Conservation (phyloP, 805 yeast genomes). For the Saturnispora sanitii region DNA sequence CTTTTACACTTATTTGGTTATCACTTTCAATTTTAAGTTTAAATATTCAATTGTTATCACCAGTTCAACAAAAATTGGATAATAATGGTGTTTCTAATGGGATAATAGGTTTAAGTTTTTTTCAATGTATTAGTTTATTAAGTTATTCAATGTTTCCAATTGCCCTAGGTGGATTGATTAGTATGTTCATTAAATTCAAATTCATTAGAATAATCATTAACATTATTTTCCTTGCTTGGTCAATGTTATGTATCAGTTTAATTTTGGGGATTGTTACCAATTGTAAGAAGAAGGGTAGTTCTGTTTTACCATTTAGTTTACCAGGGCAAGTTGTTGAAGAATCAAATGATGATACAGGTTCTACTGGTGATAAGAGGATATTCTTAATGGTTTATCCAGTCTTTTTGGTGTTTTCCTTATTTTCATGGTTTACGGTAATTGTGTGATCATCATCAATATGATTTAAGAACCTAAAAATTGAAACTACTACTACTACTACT, state of each 20-base stretch:
- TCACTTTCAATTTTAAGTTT: constrained; percentile 38
- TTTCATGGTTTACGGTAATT: constrained; percentile 47
- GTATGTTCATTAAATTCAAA: constrained; percentile 36
- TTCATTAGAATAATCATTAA: constrained; percentile 33
- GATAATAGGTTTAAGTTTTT: constrained; percentile 36
- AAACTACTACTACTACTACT: no score
- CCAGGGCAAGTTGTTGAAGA: constrained; percentile 8
- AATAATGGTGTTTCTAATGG: constrained; percentile 23
- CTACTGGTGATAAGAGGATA: constrained; percentile 39
- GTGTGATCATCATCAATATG: constrained; percentile 19
- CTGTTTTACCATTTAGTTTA: constrained; percentile 13
- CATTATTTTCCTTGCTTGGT: constrained; percentile 38
- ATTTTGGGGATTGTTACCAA: constrained; percentile 37
- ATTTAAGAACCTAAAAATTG: no score
- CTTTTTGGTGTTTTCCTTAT: constrained; percentile 39
- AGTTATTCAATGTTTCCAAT: constrained; percentile 50
- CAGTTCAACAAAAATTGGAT: constrained; percentile 28
- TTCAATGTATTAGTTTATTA: constrained; percentile 46
- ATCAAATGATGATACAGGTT: not conserved
- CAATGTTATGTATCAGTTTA: constrained; percentile 42
- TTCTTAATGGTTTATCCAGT: constrained; percentile 46
- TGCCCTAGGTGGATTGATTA: constrained; percentile 36
- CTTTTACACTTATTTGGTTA: constrained; percentile 44
- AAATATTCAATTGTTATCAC: constrained; percentile 47
- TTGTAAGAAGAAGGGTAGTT: constrained; percentile 18